These are phyloP conservation scores for Daldinia concentrica DNA, from an alignment of 495 filamentous ascomycete genomes.

Conservation along the genomic window DNA sequence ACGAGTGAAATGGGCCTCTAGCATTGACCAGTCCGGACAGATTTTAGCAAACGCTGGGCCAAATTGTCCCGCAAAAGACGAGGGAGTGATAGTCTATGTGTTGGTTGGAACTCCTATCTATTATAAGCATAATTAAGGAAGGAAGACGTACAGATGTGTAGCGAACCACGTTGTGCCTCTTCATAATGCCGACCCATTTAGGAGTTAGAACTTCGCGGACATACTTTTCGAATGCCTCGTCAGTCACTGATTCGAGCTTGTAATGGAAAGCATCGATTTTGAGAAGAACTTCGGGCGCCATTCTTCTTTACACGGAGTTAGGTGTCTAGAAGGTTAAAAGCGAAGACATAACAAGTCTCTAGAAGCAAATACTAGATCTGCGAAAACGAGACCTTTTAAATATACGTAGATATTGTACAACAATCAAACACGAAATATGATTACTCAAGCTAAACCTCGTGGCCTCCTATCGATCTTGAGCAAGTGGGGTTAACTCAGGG, in stretches of 20 bases:
- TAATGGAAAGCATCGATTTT: background rate
- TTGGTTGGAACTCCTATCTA: background rate
- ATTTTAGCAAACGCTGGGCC: too few relatives aligned
- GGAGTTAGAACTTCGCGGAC: background rate
- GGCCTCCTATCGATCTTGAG: too few relatives aligned
- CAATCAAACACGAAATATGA: too few relatives aligned
- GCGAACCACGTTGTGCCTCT: constrained; percentile 3
- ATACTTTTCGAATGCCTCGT: constrained; percentile 1
- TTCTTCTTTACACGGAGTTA: background rate
- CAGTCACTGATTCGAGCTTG: background rate
- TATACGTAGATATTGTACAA: too few relatives aligned
- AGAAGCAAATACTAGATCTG: background rate
- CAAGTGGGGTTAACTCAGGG: too few relatives aligned
- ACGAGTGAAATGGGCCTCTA: too few relatives aligned
- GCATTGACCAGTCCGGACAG: too few relatives aligned
- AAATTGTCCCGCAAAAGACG: background rate
- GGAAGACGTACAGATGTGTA: constrained; percentile 2
- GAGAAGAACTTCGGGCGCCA: background rate
- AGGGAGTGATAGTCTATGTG: background rate
- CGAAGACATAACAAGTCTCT: background rate
- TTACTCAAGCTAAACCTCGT: too few relatives aligned
- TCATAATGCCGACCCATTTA: background rate
- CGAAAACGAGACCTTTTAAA: too few relatives aligned
- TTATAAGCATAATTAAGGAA: background rate
- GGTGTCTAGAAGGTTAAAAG: too few relatives aligned